phyloP scores from a whole-genome alignment of 352 stramenopile species.

The Globisporangium solare region DNA sequence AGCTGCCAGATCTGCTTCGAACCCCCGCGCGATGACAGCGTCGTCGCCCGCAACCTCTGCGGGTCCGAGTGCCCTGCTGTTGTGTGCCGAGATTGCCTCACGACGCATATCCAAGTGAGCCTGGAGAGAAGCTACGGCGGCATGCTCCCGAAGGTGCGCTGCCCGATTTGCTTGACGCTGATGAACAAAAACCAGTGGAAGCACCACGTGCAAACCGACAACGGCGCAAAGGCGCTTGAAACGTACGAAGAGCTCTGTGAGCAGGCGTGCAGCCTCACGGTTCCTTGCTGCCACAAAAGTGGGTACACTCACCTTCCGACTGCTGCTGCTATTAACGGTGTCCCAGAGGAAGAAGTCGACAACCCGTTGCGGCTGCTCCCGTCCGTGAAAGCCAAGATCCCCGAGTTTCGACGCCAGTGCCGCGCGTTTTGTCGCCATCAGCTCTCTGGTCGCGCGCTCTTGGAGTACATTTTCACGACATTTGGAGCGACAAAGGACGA shows the following conservation, averaged over 20 bases:
- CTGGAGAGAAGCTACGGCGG: conserved; percentile 25
- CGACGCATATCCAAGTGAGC: conserved; percentile 19
- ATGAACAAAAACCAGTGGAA: conserved; percentile 21
- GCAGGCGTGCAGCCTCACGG: conserved; percentile 19
- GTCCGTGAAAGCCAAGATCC: conserved; percentile 9
- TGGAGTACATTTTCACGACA: conserved; percentile 17
- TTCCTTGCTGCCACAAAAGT: conserved; percentile 27
- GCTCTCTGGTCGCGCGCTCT: conserved; percentile 9
- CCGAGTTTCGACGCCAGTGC: conserved; percentile 13
- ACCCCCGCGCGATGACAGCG: neutral
- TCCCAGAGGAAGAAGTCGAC: neutral
- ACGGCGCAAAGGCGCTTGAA: neutral
- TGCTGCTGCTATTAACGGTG: neutral
- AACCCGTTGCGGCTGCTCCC: conserved; percentile 11
- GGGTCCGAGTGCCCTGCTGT: conserved; percentile 16
- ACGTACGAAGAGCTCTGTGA: conserved; percentile 20
- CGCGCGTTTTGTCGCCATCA: conserved; percentile 21
- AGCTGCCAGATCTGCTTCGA: conserved; percentile 39
- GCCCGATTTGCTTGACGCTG: conserved; percentile 20
- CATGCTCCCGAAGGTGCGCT: conserved; percentile 25
- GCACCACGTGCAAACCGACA: neutral
- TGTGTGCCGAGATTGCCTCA: conserved; percentile 21
- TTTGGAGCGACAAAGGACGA: conserved; percentile 12
- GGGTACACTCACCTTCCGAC: conserved; percentile 32
- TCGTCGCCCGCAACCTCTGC: conserved; percentile 12